Conservation (phyloP, 805 yeast genomes). For the Maudiozyma pseudohumilis region DNA sequence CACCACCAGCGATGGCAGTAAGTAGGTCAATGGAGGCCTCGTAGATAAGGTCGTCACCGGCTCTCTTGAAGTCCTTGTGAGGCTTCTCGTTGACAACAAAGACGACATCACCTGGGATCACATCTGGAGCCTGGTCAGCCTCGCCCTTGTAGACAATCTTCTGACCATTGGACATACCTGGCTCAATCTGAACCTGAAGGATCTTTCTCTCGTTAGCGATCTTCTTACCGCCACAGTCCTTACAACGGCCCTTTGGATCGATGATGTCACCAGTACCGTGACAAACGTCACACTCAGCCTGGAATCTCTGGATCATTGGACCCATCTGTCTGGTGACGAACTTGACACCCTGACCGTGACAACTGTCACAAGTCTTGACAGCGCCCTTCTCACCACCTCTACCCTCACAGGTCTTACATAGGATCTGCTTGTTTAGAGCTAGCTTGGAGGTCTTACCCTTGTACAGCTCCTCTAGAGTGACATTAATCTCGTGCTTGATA, state of each 20-base stretch:
- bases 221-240: constrained; percentile 80
- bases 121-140: constrained; percentile 94
- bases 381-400: constrained; percentile 91
- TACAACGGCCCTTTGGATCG: constrained; percentile 82
- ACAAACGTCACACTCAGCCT: constrained; percentile 87
- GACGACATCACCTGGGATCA: constrained; percentile 93
- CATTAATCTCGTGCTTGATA: constrained; percentile 77
- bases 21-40: constrained; percentile 83
- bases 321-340: constrained; percentile 98
- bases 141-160: constrained; percentile 85
- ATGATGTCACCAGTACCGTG: constrained; percentile 85
- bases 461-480: constrained; percentile 85
- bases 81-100: constrained; percentile 87
- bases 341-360: constrained; percentile 88
- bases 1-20: constrained; percentile 96
- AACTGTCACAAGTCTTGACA: constrained; percentile 74
- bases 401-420: constrained; percentile 86
- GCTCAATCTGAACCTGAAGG: constrained; percentile 86
- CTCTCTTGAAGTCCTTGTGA: constrained; percentile 73
- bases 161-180: constrained; percentile 96
- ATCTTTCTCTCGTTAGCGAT: constrained; percentile 81
- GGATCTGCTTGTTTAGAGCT: constrained; percentile 83
- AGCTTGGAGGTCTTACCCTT: constrained; percentile 90
- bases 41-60: constrained; percentile 77
- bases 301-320: constrained; percentile 97